phyloP scores from a whole-genome alignment of 2,329 filamentous ascomycete genomes.

The Fusarium odoratissimum region DNA sequence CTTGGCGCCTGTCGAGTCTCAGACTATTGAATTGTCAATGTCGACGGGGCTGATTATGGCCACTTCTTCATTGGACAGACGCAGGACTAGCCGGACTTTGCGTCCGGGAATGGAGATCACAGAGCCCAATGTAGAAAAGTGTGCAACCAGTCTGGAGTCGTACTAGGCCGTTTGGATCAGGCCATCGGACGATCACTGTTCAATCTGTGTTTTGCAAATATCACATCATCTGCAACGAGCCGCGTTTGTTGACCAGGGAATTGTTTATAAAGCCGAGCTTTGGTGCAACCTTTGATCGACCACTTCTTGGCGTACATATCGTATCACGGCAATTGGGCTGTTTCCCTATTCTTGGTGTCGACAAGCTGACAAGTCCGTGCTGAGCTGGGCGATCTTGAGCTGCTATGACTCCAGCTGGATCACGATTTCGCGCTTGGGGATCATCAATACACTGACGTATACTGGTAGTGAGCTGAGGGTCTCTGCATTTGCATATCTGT shows the following conservation, averaged over 20 bases:
- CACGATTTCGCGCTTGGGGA: neutral
- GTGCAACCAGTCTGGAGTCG: neutral
- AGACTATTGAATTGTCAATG: neutral
- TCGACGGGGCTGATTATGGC: neutral
- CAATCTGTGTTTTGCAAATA: neutral
- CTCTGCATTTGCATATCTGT: neutral
- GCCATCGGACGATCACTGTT: slow-evolving; percentile 15
- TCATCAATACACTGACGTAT: neutral
- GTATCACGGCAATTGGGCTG: neutral
- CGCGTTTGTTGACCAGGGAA: neutral
- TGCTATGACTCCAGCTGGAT: neutral
- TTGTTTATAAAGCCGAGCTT: slow-evolving; percentile 9
- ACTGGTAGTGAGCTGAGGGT: neutral
- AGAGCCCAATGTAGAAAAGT: slow-evolving; percentile 3
- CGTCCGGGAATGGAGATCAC: slow-evolving; percentile 19
- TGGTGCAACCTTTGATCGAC: neutral
- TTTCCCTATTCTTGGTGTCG: neutral
- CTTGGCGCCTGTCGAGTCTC: slow-evolving; percentile 9
- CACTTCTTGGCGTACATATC: slow-evolving; percentile 10
- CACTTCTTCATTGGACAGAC: neutral
- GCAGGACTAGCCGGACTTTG: slow-evolving; percentile 7
- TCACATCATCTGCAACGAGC: slow-evolving; percentile 8
- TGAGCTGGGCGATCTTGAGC: neutral
- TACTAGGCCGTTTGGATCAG: slow-evolving; percentile 17
- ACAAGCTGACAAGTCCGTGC: slow-evolving; percentile 5